Base-by-base conservation (phyloP, 2,329 filamentous ascomycete species). In the Parastagonospora nodorum region DNA sequence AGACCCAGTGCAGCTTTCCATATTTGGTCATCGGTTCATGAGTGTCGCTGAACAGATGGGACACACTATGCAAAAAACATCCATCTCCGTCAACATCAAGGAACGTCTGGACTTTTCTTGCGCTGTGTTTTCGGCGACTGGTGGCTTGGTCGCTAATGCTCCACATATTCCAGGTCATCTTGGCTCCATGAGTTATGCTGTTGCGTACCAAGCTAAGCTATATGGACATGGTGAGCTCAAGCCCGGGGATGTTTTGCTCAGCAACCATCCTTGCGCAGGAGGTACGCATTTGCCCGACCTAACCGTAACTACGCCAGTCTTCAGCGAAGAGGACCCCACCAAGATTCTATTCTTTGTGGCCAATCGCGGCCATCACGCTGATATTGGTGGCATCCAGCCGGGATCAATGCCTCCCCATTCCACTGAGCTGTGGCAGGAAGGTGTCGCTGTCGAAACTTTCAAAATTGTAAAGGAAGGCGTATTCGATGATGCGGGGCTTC, bases 391-490 rank as follows among this genome's bases (percentile, higher is more conserved):
- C 19, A 63, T 70, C 8, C 52, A 61, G 2, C 63, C 67, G 0
- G 66, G 65, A 0, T 74, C 72, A 2, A 75, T 76, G 71, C 72
- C 73, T 1, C 75, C 78, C 1, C 77, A 77, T 24, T 78, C 75
- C 2, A 77, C 73, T 0, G 75, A 77, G 41, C 60, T 80, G 1
- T 78, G 74, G 69, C 74, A 80, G 54, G 78, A 80, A 57, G 78
- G 78, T 6, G 77, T 77, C 0, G 73, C 74, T 0, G 77, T 80
- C 8, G 72, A 77, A 42, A 74, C 75, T 1, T 73, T 77, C 49
- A 75, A 52, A 8, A 54, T 76, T 1, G 67, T 76, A 2, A 51
- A 57, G 4, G 53, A 68, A 8, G 74, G 71, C 0, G 36, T 60
- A 0, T 77, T 78, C 42, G 63, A 75, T 37, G 74, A 77, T 48